Conservation (phyloP, 2,329 filamentous ascomycete genomes). For the Exophiala sp. region DNA sequence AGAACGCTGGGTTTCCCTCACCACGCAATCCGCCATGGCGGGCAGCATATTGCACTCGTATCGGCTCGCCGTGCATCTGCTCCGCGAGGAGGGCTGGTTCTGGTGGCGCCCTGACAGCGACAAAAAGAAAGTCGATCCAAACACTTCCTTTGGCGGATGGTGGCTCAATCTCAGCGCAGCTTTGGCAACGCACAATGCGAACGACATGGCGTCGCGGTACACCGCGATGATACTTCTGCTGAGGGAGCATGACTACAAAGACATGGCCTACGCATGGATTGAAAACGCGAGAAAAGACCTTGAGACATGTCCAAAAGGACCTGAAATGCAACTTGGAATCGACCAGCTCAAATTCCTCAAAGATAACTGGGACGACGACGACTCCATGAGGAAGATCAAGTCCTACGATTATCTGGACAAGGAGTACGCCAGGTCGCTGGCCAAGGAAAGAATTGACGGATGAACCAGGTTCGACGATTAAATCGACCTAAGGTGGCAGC, state of each 20-base stretch:
- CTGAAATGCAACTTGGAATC: too few species aligned
- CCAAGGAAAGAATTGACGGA: too few species aligned
- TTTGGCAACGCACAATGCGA: constrained; percentile 3
- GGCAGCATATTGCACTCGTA: constrained; percentile 13
- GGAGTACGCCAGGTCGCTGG: too few species aligned
- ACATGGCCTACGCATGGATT: constrained; percentile 9
- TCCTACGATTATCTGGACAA: too few species aligned
- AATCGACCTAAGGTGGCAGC: too few species aligned
- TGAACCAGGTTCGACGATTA: too few species aligned
- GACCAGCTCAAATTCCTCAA: too few species aligned
- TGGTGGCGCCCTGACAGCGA: neutral
- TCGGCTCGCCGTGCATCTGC: constrained; percentile 16
- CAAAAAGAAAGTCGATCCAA: neutral
- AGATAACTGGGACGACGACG: too few species aligned
- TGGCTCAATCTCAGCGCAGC: constrained; percentile 21
- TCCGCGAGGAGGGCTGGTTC: constrained; percentile 22
- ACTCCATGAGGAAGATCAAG: too few species aligned
- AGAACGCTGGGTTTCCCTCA: constrained; percentile 15
- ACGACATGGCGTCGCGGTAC: constrained; percentile 9
- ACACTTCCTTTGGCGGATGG: constrained; percentile 14
- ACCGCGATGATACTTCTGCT: constrained; percentile 11
- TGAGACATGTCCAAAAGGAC: too few species aligned
- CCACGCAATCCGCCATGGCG: constrained; percentile 14
- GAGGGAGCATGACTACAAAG: constrained; percentile 8
- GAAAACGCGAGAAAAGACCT: constrained; percentile 1